phyloP scores from a whole-genome alignment of 2,329 filamentous ascomycete species.

The Phaeosphaeriaceae sp. region DNA sequence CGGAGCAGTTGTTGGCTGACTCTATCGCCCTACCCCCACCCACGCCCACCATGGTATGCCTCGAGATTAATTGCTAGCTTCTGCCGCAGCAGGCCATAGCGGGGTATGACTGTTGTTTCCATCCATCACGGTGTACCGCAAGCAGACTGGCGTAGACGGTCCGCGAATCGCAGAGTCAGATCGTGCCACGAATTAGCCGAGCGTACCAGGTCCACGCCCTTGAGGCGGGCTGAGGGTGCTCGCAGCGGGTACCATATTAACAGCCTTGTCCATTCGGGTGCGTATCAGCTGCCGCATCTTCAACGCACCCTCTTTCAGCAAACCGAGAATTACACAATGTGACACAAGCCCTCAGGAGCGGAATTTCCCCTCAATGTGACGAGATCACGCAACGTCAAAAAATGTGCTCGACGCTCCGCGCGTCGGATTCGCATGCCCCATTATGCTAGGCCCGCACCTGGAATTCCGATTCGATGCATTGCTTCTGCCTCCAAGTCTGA shows the following conservation, averaged over 20 bases:
- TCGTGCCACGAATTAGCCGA: slow-evolving; percentile 17
- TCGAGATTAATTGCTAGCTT: slow-evolving; percentile 20
- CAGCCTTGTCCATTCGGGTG: slow-evolving; percentile 24
- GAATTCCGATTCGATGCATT: slow-evolving; percentile 23
- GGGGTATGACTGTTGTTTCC: slow-evolving; percentile 13
- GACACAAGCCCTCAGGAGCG: slow-evolving; percentile 9
- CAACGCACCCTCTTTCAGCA: slow-evolving; percentile 22
- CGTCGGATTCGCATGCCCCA: slow-evolving; percentile 21
- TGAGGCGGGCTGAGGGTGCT: slow-evolving; percentile 19
- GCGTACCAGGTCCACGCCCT: slow-evolving; percentile 33
- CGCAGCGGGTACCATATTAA: slow-evolving; percentile 24
- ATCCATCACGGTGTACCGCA: slow-evolving; percentile 31
- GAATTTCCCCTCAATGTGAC: slow-evolving; percentile 27
- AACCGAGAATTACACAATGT: slow-evolving; percentile 29
- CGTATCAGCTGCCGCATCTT: slow-evolving; percentile 25
- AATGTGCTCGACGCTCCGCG: slow-evolving; percentile 26
- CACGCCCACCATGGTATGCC: slow-evolving; percentile 29
- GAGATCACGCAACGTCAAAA: slow-evolving; percentile 19
- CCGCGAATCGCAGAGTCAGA: slow-evolving; percentile 30
- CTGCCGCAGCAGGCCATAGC: slow-evolving; percentile 13
- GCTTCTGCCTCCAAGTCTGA: slow-evolving; percentile 16
- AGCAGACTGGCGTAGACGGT: slow-evolving; percentile 14
- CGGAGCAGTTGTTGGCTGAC: slow-evolving; percentile 29
- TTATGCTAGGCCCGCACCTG: slow-evolving; percentile 17
- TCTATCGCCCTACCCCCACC: slow-evolving; percentile 24